Conservation (phyloP, 2,329 filamentous ascomycete species). For the Trichocomaceae sp. region DNA sequence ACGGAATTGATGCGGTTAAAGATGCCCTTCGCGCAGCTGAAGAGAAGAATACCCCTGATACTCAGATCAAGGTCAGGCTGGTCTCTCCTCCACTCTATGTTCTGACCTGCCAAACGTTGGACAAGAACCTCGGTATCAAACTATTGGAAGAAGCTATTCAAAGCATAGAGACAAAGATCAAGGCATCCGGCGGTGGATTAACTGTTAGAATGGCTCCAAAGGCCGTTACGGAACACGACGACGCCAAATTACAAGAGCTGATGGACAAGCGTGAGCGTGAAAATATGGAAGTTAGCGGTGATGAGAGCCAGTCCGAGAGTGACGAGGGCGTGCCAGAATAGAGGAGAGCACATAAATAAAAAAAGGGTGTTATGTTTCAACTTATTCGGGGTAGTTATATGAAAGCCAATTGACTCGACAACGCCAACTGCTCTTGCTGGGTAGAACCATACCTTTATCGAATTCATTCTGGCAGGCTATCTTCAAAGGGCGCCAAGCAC, state of each 20-base stretch:
- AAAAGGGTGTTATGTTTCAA: conserved; percentile 11
- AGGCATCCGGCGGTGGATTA: conserved; percentile 68
- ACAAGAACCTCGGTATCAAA: conserved; percentile 80
- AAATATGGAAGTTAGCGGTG: conserved; percentile 95
- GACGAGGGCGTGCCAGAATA: conserved; percentile 70
- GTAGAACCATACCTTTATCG: neutral
- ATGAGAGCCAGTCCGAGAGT: conserved; percentile 92
- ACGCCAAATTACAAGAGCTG: conserved; percentile 89
- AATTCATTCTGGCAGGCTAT: neutral
- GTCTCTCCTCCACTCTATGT: conserved; percentile 98
- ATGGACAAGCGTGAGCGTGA: conserved; percentile 99
- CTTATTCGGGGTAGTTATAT: conserved; percentile 2
- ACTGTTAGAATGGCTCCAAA: conserved; percentile 98
- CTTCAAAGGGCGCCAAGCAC: neutral
- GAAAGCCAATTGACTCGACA: neutral
- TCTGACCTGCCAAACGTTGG: conserved; percentile 87
- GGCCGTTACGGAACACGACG: conserved; percentile 97
- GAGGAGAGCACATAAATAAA: conserved; percentile 13
- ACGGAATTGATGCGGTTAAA: conserved; percentile 98
- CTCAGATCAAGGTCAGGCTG: conserved; percentile 94
- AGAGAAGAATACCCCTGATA: conserved; percentile 83
- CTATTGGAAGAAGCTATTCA: conserved; percentile 83
- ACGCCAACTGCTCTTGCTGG: neutral
- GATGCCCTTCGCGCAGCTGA: conserved; percentile 83
- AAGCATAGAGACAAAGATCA: conserved; percentile 76